phyloP scores from a whole-genome alignment of 1,284 basidiomycete genomes.

The Malassezia sympodialis region DNA sequence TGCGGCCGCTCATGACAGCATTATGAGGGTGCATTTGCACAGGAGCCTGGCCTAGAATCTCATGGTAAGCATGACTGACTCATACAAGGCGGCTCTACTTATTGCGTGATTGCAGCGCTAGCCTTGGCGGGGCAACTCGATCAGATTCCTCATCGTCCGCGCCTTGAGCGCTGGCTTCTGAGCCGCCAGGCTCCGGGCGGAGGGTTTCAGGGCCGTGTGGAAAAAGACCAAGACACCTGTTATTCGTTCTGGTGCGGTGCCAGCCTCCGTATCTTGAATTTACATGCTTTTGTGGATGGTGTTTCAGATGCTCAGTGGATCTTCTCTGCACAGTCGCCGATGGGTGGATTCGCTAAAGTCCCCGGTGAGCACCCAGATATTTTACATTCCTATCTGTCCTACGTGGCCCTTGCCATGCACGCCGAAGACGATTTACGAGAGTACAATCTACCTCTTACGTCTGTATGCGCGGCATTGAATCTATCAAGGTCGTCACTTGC shows the following conservation, averaged over 20 bases:
- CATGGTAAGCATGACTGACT: constrained; percentile 49
- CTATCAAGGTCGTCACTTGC: background rate
- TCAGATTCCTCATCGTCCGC: background rate
- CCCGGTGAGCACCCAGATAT: constrained; percentile 34
- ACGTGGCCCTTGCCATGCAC: constrained; percentile 35
- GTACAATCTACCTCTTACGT: background rate
- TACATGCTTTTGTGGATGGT: constrained; percentile 25
- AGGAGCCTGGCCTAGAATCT: constrained; percentile 68
- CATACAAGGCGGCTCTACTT: constrained; percentile 71
- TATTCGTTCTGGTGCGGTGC: constrained; percentile 48
- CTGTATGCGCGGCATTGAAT: constrained; percentile 10
- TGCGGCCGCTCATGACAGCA: constrained; percentile 75
- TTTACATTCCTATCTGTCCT: constrained; percentile 40
- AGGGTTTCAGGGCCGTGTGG: constrained; percentile 15
- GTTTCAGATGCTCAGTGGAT: constrained; percentile 26
- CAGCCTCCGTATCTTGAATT: constrained; percentile 16
- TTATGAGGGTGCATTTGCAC: constrained; percentile 85
- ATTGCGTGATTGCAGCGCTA: constrained; percentile 73
- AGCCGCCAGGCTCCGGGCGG: constrained; percentile 13
- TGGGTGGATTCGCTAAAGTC: constrained; percentile 41
- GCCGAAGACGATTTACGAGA: constrained; percentile 2
- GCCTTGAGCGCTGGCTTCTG: constrained; percentile 17
- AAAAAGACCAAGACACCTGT: constrained; percentile 29
- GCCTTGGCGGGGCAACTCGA: constrained; percentile 50
- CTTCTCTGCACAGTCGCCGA: constrained; percentile 26